Evolutionary conservation across 805 yeast genomes (phyloP), one percentile per base, ranked within the genome.

Genomic region (Lachancea nothofagi): DNA sequence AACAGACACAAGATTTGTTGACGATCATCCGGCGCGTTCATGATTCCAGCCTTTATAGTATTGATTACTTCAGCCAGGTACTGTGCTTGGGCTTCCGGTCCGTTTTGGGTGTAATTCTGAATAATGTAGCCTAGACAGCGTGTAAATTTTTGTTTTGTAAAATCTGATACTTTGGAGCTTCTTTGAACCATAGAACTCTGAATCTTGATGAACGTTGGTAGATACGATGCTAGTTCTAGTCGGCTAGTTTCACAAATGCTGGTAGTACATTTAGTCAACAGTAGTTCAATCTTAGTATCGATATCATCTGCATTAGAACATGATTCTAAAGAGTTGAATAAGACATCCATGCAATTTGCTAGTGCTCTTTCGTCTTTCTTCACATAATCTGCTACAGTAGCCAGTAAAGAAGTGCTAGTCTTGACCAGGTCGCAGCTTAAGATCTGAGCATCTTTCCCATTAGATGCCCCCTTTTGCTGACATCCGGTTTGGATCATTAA

Each of bases 51-150:
- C 29, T 53, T 55, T 14, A 71, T 59, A 27, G 64, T 48, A 15
- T 55, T 54, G 6, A 65, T 40, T 17, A 69, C 42, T 29, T 66
- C 64, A 13, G 44, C 49, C 3, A 67, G 55, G 46, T 68, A 62
- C 30, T 32, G 52, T 17, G 48, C 73, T 49, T 75, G 78, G 1
- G 54, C 45, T 6, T 49, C 53, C 0, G 83, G 79, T 33, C 74
- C 67, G 20, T 67, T 41, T 3, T 40, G 34, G 10, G 51, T 65
- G 20, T 72, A 58, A 18, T 77, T 67, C 51, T 78, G 81, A 21
- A 80, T 66, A 32, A 83, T 75, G 13, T 80, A 78, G 4, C 82
- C 72, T 51, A 77, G 74, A 0, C 89, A 71, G 44, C 77, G 74
- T 27, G 75, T 67, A 57, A 83, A 66, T 43, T 84, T 66, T 50